A percentile compares a stretch with the other conserved stretches of the same genome.
Evolutionary conservation across 768 basidiomycete species (phyloP).

Genomic region (Trametes elegans): DNA sequence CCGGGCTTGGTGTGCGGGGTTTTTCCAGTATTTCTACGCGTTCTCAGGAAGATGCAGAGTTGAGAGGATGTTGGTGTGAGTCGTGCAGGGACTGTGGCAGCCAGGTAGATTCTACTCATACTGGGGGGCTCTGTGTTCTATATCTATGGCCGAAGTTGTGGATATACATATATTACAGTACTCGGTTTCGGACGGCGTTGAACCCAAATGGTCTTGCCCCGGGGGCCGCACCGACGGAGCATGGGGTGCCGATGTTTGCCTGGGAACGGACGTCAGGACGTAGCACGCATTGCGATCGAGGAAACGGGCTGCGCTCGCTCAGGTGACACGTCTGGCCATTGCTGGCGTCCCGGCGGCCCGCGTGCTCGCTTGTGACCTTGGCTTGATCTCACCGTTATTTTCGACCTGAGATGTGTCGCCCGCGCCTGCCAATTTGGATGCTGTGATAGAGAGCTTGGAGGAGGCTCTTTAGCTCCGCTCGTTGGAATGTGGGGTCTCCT

Average conservation of each 20-base stretch:
- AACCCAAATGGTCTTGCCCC: no score
- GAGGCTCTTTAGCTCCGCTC: no score
- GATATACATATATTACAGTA: no score
- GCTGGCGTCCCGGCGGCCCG: constrained; percentile 3
- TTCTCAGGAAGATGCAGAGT: no score
- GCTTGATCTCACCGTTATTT: constrained; percentile 4
- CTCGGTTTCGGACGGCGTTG: no score
- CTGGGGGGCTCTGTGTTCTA: no score
- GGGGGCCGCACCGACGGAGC: background rate
- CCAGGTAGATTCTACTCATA: no score
- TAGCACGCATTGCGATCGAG: background rate
- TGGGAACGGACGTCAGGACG: background rate
- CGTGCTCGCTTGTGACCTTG: constrained; percentile 6
- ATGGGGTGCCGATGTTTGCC: background rate
- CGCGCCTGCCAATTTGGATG: background rate
- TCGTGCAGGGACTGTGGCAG: background rate
- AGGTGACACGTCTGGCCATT: background rate
- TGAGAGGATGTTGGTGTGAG: background rate
- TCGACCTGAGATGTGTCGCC: background rate
- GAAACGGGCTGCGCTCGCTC: no score
- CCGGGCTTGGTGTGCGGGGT: constrained; percentile 4
- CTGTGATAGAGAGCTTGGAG: no score
- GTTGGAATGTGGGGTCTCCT: no score
- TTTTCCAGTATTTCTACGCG: constrained; percentile 15
- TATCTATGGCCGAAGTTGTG: no score